These are phyloP conservation scores for Globisporangium paddicum DNA, from an alignment of 352 stramenopile genomes.

Conservation along the genomic window DNA sequence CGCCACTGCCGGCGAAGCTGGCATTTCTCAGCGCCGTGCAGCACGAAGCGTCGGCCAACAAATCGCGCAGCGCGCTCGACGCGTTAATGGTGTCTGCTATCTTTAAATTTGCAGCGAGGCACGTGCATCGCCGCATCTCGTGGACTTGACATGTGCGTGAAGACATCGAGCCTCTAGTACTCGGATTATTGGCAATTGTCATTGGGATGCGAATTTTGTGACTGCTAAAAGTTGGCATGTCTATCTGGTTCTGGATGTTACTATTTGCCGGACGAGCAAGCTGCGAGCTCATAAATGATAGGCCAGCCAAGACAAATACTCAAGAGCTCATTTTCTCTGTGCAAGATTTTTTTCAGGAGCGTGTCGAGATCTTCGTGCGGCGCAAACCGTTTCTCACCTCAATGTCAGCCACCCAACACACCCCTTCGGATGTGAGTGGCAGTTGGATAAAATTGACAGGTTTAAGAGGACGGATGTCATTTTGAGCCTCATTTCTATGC, in stretches of 20 bases:
- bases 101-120: background rate
- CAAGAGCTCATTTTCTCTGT: too few relatives aligned
- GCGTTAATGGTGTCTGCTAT: background rate
- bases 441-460: background rate
- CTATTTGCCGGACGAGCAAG: too few relatives aligned
- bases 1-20: background rate
- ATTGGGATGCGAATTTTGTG: too few relatives aligned
- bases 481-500: background rate
- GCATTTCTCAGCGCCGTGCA: background rate
- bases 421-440: background rate
- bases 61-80: background rate
- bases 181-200: too few relatives aligned
- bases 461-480: background rate
- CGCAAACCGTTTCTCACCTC: background rate
- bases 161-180: too few relatives aligned
- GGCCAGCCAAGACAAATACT: too few relatives aligned
- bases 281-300: too few relatives aligned
- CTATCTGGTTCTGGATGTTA: too few relatives aligned
- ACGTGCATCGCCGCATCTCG: background rate
- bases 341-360: background rate
- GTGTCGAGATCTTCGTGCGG: background rate
- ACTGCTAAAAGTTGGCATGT: too few relatives aligned
- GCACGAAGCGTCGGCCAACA: background rate
- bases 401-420: background rate
- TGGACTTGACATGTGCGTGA: background rate